These are phyloP conservation scores for Botrytis medusae DNA, from an alignment of 2,329 filamentous ascomycete genomes.

Conservation along the genomic window DNA sequence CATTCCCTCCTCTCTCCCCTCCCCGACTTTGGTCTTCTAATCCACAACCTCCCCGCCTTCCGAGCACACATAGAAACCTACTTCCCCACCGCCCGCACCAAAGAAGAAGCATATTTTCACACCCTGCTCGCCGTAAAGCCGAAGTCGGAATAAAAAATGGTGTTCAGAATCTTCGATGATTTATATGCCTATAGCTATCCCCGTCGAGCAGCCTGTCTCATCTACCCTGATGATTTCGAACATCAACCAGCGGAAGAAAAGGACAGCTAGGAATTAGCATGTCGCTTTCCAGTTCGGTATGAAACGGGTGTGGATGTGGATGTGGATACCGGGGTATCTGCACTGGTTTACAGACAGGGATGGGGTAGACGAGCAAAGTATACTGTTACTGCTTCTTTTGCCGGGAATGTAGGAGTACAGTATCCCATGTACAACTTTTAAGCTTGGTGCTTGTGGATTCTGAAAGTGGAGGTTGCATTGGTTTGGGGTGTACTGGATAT, in stretches of 20 bases:
- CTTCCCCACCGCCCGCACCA: neutral
- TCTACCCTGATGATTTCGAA: neutral
- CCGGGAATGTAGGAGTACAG: neutral
- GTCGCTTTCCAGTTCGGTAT: neutral
- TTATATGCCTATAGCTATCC: neutral
- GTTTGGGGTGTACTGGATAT: neutral
- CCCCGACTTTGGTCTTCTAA: neutral
- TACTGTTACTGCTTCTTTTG: neutral
- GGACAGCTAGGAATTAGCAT: neutral
- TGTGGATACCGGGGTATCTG: neutral
- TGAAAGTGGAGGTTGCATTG: neutral
- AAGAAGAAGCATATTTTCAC: neutral
- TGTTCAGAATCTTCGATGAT: neutral
- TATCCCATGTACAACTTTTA: neutral
- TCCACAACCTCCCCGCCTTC: neutral
- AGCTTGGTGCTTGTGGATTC: neutral
- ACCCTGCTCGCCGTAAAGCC: neutral
- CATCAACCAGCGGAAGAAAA: neutral
- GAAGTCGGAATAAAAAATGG: neutral
- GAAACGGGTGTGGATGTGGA: neutral
- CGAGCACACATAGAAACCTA: neutral
- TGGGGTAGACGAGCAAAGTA: neutral
- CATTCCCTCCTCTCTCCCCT: neutral
- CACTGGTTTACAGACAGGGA: neutral
- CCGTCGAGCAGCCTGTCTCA: neutral